phyloP scores from a whole-genome alignment of 306 rosid genomes.

The Begonia peltatifolia region DNA sequence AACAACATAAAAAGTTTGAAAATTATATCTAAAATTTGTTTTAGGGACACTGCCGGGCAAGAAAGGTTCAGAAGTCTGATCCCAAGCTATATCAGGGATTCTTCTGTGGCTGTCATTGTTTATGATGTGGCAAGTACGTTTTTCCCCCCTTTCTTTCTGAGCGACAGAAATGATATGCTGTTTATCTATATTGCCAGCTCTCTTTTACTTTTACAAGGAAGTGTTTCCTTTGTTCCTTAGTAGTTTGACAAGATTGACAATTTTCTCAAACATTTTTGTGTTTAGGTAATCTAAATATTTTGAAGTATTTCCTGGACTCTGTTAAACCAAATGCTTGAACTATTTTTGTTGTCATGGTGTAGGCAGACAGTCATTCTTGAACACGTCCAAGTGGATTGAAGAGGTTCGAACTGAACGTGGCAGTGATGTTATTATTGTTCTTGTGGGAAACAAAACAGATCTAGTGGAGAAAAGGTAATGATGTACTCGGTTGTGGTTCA shows the following conservation, averaged over 20 bases:
- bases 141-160: background rate
- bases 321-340: background rate
- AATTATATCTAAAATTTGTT: background rate
- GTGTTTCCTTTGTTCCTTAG: background rate
- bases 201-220: background rate
- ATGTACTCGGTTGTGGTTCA: background rate
- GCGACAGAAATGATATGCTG: no score
- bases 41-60: constrained; percentile 50
- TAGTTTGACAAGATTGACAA: background rate
- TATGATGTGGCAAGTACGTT: constrained; percentile 42
- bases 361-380: constrained; percentile 77
- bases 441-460: constrained; percentile 86
- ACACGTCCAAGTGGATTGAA: constrained; percentile 78
- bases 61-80: constrained; percentile 57
- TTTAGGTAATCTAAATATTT: background rate
- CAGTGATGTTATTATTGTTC: constrained; percentile 74
- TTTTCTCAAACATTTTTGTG: background rate
- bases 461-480: constrained; percentile 86
- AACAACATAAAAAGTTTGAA: background rate
- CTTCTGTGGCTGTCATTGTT: constrained; percentile 46
- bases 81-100: constrained; percentile 49
- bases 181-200: background rate
- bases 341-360: background rate
- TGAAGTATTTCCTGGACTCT: background rate
- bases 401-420: constrained; percentile 89